These are phyloP conservation scores for Neurospora terricola DNA, from an alignment of 495 filamentous ascomycete genomes.

Conservation along the genomic window DNA sequence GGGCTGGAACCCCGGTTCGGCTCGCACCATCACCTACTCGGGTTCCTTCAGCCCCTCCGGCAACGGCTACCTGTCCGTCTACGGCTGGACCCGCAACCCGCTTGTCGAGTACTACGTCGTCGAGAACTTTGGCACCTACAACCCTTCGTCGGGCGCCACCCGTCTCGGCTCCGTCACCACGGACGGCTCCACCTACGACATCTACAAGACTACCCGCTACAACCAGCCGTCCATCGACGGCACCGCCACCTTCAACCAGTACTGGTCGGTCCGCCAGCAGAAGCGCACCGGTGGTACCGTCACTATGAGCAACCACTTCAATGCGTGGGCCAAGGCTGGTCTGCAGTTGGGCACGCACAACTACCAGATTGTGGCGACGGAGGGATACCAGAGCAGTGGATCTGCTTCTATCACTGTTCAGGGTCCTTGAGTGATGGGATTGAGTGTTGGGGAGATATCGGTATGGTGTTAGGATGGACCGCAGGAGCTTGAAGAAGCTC, in stretches of 20 bases:
- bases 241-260: constrained; percentile 47
- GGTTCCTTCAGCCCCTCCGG: constrained; percentile 40
- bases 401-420: constrained; percentile 40
- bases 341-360: constrained; percentile 44
- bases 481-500: not conserved
- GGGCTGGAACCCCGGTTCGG: constrained; percentile 47
- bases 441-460: not conserved
- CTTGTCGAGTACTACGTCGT: constrained; percentile 55
- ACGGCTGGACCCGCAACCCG: constrained; percentile 49
- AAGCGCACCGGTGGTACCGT: constrained; percentile 38
- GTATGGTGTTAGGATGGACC: not conserved
- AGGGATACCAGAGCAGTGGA: constrained; percentile 48
- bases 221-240: constrained; percentile 52
- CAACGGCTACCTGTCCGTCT: constrained; percentile 48
- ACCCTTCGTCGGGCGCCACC: constrained; percentile 37
- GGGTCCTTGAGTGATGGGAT: not conserved
- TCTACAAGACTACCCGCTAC: constrained; percentile 47
- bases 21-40: constrained; percentile 28
- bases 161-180: constrained; percentile 44
- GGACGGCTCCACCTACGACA: constrained; percentile 56
- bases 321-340: constrained; percentile 41
- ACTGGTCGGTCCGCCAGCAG: constrained; percentile 40
- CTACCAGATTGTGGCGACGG: constrained; percentile 51
- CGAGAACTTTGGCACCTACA: constrained; percentile 45
- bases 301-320: constrained; percentile 45